A percentile compares a stretch with the other conserved stretches of the same genome.
Conservation (phyloP, 129 eudicot genomes). For the Ambrosia trifida region DNA sequence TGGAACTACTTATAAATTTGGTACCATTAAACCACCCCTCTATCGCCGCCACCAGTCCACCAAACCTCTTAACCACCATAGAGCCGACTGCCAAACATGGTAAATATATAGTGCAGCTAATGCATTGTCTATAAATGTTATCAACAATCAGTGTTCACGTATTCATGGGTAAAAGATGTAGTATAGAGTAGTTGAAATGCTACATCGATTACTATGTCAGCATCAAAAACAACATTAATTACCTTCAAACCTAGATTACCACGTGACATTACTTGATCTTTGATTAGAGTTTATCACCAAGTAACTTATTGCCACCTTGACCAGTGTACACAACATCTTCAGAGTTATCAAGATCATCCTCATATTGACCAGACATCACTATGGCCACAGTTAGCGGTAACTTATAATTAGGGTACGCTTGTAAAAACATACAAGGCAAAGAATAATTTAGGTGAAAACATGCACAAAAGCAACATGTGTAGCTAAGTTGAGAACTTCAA, state of each 20-base stretch:
- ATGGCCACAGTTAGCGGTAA: slow-evolving; percentile 76
- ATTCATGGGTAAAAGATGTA: slow-evolving; percentile 10
- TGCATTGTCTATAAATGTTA: no score
- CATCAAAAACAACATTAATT: slow-evolving; percentile 7
- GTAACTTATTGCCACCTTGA: slow-evolving; percentile 90
- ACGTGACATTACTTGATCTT: slow-evolving; percentile 67
- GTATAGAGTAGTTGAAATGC: neutral
- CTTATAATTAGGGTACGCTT: slow-evolving; percentile 42
- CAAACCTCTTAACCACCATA: no score
- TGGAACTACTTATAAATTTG: no score
- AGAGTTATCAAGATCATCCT: slow-evolving; percentile 82
- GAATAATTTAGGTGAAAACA: neutral
- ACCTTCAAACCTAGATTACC: slow-evolving; percentile 95
- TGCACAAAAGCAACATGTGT: slow-evolving; percentile 6
- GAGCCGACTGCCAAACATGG: no score
- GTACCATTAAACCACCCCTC: no score
- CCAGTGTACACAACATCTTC: slow-evolving; percentile 88
- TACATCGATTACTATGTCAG: neutral
- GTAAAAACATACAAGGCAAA: slow-evolving; percentile 17
- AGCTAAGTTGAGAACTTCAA: slow-evolving; percentile 1
- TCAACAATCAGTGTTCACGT: neutral
- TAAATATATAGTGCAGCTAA: no score
- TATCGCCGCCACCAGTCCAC: no score
- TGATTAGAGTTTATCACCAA: slow-evolving; percentile 63
- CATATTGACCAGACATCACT: slow-evolving; percentile 91